phyloP scores from a whole-genome alignment of 2,329 filamentous ascomycete genomes.

The Juglanconis sp. region DNA sequence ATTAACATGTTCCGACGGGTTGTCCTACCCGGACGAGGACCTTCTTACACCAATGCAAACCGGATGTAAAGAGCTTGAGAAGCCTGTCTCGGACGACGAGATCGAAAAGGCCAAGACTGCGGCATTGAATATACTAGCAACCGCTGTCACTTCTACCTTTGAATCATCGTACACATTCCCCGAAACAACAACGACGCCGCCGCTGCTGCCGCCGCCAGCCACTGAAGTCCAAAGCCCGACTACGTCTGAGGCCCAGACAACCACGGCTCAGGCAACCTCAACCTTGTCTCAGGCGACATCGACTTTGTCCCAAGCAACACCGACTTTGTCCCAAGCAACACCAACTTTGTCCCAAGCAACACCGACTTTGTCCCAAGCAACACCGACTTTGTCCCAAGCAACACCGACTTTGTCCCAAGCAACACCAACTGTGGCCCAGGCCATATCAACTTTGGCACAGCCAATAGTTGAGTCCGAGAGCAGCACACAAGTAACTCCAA shows the following conservation, averaged over 20 bases:
- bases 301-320: too few species aligned
- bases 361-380: too few species aligned
- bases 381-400: too few species aligned
- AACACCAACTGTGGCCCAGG: neutral
- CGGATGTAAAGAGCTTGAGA: constrained; percentile 15
- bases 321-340: too few species aligned
- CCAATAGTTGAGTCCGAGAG: neutral
- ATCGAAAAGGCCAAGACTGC: constrained; percentile 6
- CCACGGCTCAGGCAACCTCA: neutral
- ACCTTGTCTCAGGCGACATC: neutral
- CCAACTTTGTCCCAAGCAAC: too few species aligned
- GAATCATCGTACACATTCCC: neutral
- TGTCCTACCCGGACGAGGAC: neutral
- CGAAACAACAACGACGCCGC: neutral
- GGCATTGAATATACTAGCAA: neutral
- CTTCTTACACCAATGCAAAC: constrained; percentile 15
- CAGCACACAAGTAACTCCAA: neutral
- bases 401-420: too few species aligned
- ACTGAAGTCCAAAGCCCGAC: neutral
- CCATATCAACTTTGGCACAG: neutral
- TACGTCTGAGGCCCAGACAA: neutral
- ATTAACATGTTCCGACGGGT: constrained; percentile 4
- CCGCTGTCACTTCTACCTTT: neutral
- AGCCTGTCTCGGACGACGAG: constrained; percentile 10
- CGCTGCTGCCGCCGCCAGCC: neutral